Base-by-base conservation (phyloP, 176 grass and related monocot genomes). In the Poa pratensis region DNA sequence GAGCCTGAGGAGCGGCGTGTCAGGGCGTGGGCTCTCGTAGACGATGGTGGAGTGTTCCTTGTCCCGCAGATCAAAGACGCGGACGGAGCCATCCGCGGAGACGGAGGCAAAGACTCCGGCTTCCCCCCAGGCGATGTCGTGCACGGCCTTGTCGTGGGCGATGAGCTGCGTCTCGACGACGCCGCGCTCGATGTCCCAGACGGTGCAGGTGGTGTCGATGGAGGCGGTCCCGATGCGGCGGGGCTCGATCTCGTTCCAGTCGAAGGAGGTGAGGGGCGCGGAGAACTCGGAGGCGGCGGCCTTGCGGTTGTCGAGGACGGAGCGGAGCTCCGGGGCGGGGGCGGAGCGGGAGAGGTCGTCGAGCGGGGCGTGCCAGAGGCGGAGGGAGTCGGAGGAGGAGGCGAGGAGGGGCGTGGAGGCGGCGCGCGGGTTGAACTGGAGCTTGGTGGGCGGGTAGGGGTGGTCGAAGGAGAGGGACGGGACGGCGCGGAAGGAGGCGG, bases 61-160 rank as follows among this genome's bases (percentile, higher is more conserved):
- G 88, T 98, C 96, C 34, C 96, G 87, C n/a, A 95, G 91, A 59
- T 98, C 96, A 70, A 98, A 98, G 80, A 98, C 83, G 69, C 96
- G 96, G 66, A 98, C 93, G 63, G 96, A 98, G 67, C 96, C 91
- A 60, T 98, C 96, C 5, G 96, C 96, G 3, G 96, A 98, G 42
- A 95, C 93, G 66, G 93, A 95, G 16, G 96, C 96, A 71, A 98
- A 95, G 76, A 95, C 90, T 7, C 87, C 93, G 32, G 93, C 91
- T 65, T 95, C 93, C 6, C 96, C 93, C 96, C 96, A 98, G 52
- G 96, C 91, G 85, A 98, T 98, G 86, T 98, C 96, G 73, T 95
- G 91, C 48, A 98, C 96, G 89, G 94, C 96, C 87, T 98, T 98
- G 86, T 98, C 96, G 87, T 98, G 96, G 26, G 96, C 96, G 91